These are phyloP conservation scores for Aspergillaceae sp. DNA, from an alignment of 2,329 filamentous ascomycete species.

Conservation along the genomic window DNA sequence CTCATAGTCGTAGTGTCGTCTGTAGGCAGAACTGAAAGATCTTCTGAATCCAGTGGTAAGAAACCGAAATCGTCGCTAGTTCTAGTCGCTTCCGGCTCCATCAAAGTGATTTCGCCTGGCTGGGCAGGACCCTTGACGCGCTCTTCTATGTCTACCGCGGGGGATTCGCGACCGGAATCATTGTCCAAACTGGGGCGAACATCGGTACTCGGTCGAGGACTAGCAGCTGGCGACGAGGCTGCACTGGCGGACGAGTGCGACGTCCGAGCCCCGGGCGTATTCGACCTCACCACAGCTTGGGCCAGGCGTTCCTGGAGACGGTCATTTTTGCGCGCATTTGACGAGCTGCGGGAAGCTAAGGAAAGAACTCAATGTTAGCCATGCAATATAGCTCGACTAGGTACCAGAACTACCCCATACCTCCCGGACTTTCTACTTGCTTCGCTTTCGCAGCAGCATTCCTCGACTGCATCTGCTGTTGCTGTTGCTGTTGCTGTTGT, in stretches of 20 bases:
- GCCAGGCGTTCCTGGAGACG: constrained; percentile 83
- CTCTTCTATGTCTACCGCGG: constrained; percentile 16
- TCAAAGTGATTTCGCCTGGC: constrained; percentile 7
- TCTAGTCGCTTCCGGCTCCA: constrained; percentile 8
- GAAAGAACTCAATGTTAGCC: constrained; percentile 22
- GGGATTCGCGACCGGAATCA: constrained; percentile 17
- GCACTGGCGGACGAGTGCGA: constrained; percentile 43
- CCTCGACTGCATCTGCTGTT: constrained; percentile 14
- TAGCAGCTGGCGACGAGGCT: constrained; percentile 46
- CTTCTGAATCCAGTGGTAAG: constrained; percentile 18
- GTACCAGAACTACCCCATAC: too few species aligned
- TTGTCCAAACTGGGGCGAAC: constrained; percentile 31
- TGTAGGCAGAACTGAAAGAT: constrained; percentile 12
- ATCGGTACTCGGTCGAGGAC: constrained; percentile 39
- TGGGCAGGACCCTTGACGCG: constrained; percentile 5
- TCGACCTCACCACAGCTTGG: constrained; percentile 71
- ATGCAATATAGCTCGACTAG: constrained; percentile 1
- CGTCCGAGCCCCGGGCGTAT: constrained; percentile 40
- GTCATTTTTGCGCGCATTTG: constrained; percentile 62
- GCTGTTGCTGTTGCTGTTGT: constrained; percentile 33
- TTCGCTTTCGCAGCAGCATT: constrained; percentile 20
- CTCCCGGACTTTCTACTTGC: constrained; percentile 25
- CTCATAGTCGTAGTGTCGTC: constrained; percentile 5
- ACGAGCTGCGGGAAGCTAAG: constrained; percentile 54
- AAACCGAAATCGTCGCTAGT: constrained; percentile 22